Evolutionary conservation across 495 filamentous ascomycete genomes (phyloP).

Genomic region (Letharia columbiana): DNA sequence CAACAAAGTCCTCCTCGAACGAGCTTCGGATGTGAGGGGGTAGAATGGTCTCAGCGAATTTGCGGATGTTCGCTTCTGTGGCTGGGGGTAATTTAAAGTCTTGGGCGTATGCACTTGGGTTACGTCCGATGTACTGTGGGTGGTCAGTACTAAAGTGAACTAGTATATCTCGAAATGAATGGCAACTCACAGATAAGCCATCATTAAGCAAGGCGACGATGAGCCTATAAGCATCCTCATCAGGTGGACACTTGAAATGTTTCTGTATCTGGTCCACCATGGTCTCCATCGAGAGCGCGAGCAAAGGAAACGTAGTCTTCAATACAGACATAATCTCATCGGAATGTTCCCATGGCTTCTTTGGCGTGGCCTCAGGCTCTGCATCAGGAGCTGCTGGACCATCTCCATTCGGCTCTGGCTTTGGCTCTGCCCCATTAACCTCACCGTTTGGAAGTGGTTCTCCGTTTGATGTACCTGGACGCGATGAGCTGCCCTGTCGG

Average conservation of each 20-base stretch:
- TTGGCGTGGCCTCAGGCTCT: conserved; percentile 34
- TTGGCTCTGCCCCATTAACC: conserved; percentile 27
- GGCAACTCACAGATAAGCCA: conserved; percentile 47
- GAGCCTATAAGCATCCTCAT: conserved; percentile 96
- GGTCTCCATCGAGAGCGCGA: conserved; percentile 96
- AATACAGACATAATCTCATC: conserved; percentile 91
- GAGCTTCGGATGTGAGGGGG: conserved; percentile 85
- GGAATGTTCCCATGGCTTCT: conserved; percentile 89
- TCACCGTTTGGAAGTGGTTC: conserved; percentile 30
- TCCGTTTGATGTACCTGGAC: conserved; percentile 45
- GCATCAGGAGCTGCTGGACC: conserved; percentile 23
- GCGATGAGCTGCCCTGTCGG: conserved; percentile 30
- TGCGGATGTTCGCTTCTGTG: conserved; percentile 90
- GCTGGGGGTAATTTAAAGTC: conserved; percentile 83
- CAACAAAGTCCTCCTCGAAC: conserved; percentile 93
- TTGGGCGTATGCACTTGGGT: conserved; percentile 74
- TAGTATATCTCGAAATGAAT: background rate
- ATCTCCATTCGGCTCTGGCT: conserved; percentile 38
- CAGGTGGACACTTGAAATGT: conserved; percentile 96
- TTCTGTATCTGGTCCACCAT: conserved; percentile 99
- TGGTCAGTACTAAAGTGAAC: conserved; percentile 6
- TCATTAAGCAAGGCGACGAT: conserved; percentile 96
- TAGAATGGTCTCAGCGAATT: conserved; percentile 93
- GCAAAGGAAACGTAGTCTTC: conserved; percentile 91
- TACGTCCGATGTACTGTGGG: conserved; percentile 68